Evolutionary conservation across 176 grass and related monocot genomes (phyloP).

Genomic region (Carex parvula): DNA sequence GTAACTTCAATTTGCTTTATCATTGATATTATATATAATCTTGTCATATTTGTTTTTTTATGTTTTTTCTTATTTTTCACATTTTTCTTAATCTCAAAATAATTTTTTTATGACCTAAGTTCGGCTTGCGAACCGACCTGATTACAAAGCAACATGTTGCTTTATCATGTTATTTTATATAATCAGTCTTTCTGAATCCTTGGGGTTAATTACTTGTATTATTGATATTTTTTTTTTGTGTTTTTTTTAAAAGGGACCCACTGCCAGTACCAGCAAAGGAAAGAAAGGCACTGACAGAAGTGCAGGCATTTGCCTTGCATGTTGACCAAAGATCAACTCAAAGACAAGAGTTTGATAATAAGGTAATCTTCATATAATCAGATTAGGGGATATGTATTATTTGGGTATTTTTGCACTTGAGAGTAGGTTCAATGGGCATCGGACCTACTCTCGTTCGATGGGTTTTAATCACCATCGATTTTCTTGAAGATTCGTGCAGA

Average conservation of each 20-base stretch:
- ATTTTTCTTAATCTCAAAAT: no score
- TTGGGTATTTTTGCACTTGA: no score
- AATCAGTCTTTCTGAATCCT: not conserved
- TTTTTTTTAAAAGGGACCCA: constrained; percentile 56
- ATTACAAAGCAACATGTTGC: not conserved
- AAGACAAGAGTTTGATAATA: constrained; percentile 88
- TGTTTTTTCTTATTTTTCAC: no score
- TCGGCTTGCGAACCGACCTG: no score
- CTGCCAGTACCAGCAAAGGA: constrained; percentile 72
- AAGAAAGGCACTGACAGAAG: constrained; percentile 82
- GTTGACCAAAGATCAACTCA: constrained; percentile 65
- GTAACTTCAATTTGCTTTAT: constrained; percentile 40
- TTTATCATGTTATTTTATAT: constrained; percentile 9
- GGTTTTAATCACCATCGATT: no score
- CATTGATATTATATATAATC: not conserved
- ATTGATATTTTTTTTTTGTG: constrained; percentile 16
- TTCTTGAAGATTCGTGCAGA: no score
- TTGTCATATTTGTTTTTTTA: no score
- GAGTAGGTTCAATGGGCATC: no score
- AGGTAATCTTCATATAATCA: constrained; percentile 32
- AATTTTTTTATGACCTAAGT: no score
- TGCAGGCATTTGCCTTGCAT: constrained; percentile 66
- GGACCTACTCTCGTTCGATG: no score
- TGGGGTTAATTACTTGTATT: not conserved
- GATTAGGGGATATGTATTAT: not conserved